Conservation (phyloP, 208 protist genomes). For the Trichomonas vaginalis region DNA sequence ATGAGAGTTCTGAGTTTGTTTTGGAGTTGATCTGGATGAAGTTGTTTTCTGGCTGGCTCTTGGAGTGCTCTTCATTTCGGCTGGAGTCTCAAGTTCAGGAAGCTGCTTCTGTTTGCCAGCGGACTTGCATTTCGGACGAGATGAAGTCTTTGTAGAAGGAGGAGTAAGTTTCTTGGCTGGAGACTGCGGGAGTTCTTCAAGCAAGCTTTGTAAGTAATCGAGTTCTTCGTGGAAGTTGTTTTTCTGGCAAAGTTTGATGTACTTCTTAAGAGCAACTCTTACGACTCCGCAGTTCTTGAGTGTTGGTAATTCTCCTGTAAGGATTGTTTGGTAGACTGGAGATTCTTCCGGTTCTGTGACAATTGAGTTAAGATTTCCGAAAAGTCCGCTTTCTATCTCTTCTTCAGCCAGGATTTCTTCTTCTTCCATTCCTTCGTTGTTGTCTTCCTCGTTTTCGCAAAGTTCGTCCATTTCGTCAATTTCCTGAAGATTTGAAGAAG, state of each 20-base stretch:
- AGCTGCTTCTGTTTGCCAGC: neutral
- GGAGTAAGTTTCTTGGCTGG: neutral
- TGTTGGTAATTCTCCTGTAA: neutral
- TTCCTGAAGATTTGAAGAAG: neutral
- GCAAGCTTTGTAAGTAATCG: neutral
- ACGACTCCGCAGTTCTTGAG: neutral
- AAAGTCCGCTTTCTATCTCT: neutral
- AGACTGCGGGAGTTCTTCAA: neutral
- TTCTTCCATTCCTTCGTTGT: neutral
- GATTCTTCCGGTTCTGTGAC: neutral
- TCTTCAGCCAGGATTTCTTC: neutral
- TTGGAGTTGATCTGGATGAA: neutral
- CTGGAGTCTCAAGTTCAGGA: neutral
- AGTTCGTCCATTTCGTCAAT: neutral
- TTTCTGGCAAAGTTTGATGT: neutral
- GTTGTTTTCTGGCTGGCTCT: neutral
- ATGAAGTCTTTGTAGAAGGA: neutral
- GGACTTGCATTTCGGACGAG: neutral
- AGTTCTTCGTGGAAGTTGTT: neutral
- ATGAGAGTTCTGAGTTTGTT: neutral
- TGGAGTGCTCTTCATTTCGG: neutral
- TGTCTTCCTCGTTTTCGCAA: neutral
- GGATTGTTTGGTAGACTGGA: neutral
- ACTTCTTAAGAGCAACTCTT: neutral
- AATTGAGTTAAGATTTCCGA: neutral